Evolutionary conservation across 2,329 filamentous ascomycete species (phyloP).

Genomic region (Pyricularia sp.): DNA sequence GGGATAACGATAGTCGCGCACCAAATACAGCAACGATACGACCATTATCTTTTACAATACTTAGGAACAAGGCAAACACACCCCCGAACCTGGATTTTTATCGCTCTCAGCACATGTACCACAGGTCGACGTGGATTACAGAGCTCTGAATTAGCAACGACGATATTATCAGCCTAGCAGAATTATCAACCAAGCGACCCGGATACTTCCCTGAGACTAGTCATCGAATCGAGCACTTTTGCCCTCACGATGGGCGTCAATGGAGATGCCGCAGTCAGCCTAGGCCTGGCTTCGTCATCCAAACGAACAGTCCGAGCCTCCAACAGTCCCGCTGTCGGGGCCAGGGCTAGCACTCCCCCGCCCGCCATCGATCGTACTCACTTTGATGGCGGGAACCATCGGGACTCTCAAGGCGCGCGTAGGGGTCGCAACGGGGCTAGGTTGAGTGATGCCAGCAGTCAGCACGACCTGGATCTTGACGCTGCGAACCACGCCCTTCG

Average conservation of each 20-base stretch:
- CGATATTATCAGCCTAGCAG: neutral
- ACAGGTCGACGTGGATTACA: neutral
- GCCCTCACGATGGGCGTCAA: constrained; percentile 4
- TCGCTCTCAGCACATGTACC: neutral
- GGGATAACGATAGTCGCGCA: neutral
- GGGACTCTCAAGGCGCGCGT: constrained; percentile 21
- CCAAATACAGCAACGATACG: neutral
- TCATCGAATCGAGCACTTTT: neutral
- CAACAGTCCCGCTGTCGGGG: constrained; percentile 18
- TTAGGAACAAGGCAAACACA: neutral
- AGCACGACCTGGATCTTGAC: constrained; percentile 32
- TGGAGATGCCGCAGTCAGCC: constrained; percentile 7
- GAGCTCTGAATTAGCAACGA: neutral
- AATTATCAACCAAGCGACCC: neutral
- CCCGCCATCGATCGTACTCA: constrained; percentile 26
- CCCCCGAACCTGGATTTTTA: neutral
- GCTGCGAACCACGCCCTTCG: constrained; percentile 37
- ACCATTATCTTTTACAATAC: neutral
- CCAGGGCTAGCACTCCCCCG: constrained; percentile 30
- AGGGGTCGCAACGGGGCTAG: constrained; percentile 20
- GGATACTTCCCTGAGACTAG: neutral
- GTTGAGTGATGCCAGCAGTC: constrained; percentile 20
- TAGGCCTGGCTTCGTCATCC: constrained; percentile 12
- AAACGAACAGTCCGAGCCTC: constrained; percentile 21
- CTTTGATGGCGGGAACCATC: constrained; percentile 26